Conservation (phyloP, 257 asterid genomes). For the Gentiana macrophylla region DNA sequence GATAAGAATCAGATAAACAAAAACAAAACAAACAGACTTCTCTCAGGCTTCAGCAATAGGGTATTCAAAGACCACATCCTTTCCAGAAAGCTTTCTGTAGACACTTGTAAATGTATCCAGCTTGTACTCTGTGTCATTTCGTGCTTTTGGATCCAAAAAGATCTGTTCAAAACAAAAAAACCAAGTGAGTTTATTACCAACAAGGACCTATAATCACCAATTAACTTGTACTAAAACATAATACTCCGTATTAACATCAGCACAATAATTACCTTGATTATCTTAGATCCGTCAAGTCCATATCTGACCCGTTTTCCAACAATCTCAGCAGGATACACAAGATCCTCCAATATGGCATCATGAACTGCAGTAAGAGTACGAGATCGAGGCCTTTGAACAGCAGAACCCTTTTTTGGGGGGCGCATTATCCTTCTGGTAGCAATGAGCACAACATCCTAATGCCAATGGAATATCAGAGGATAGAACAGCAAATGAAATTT, state of each 20-base stretch:
- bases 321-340: slow-evolving; percentile 80
- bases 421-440: slow-evolving; percentile 75
- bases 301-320: slow-evolving; percentile 61
- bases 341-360: slow-evolving; percentile 79
- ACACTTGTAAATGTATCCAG: slow-evolving; percentile 37
- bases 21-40: not conserved
- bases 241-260: no score
- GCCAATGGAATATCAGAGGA: not conserved
- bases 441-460: slow-evolving; percentile 59
- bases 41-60: slow-evolving; percentile 25
- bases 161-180: slow-evolving; percentile 14
- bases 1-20: no score
- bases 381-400: slow-evolving; percentile 69
- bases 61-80: slow-evolving; percentile 37
- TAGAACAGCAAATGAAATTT: not conserved
- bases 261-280: slow-evolving; percentile 48
- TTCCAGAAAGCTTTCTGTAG: slow-evolving; percentile 41
- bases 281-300: slow-evolving; percentile 78
- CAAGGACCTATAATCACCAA: no score
- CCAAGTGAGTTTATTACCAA: no score
- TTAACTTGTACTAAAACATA: no score
- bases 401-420: slow-evolving; percentile 92
- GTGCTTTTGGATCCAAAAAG: slow-evolving; percentile 34
- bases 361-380: slow-evolving; percentile 84
- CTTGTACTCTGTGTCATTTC: slow-evolving; percentile 37